phyloP scores from a whole-genome alignment of 192 early-diverging fungal genomes.

The Coemansia sp. region DNA sequence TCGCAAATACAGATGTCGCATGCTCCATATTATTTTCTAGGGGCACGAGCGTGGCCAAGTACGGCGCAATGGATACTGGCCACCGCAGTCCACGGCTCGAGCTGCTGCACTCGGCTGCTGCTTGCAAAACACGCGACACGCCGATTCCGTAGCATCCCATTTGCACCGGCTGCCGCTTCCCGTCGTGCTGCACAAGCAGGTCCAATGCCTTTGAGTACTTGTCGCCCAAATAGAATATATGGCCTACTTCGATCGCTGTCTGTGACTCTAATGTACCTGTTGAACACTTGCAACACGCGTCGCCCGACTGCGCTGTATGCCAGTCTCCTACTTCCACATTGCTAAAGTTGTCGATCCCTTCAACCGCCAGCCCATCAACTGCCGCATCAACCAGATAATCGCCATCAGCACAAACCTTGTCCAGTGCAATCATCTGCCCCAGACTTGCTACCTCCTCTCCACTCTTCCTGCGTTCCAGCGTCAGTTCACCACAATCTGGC shows the following conservation, averaged over 20 bases:
- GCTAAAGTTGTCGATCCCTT: neutral
- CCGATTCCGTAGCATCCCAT: slow-evolving; percentile 96
- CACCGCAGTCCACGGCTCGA: slow-evolving; percentile 67
- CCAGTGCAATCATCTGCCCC: neutral
- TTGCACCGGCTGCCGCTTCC: slow-evolving; percentile 56
- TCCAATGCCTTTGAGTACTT: slow-evolving; percentile 77
- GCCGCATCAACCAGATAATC: neutral
- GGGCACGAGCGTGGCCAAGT: slow-evolving; percentile 64
- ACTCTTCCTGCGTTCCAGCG: too few relatives aligned
- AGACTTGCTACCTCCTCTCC: neutral
- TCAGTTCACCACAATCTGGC: neutral
- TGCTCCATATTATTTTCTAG: slow-evolving; percentile 23
- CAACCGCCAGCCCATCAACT: neutral
- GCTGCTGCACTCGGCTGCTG: slow-evolving; percentile 70
- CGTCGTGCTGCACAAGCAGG: slow-evolving; percentile 55
- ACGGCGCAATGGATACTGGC: slow-evolving; percentile 81
- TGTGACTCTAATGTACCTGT: slow-evolving; percentile 18
- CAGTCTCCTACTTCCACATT: slow-evolving; percentile 21
- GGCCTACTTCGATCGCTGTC: slow-evolving; percentile 78
- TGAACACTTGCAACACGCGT: slow-evolving; percentile 28
- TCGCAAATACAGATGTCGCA: slow-evolving; percentile 16
- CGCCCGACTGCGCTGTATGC: slow-evolving; percentile 35
- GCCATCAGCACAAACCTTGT: neutral
- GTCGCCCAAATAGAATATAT: slow-evolving; percentile 88
- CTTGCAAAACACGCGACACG: slow-evolving; percentile 78